Base-by-base conservation (phyloP, 495 filamentous ascomycete species). In the Podospora fimiseda region DNA sequence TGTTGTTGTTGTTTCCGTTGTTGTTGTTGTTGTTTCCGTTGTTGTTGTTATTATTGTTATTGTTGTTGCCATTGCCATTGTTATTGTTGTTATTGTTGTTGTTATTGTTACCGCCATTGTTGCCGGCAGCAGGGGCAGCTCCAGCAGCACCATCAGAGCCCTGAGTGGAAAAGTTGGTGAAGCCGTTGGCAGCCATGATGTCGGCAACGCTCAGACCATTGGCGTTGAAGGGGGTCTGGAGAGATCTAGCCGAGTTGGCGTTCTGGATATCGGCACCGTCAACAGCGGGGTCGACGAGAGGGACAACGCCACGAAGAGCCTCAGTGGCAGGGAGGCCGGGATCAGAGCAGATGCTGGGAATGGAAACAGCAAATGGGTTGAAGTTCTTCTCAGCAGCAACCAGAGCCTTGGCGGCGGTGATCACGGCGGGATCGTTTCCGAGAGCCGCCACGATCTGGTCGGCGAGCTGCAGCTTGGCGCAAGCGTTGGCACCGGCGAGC, bases 371-470 rank as follows among this genome's bases (percentile, higher is more conserved):
- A 53, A 81, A 84, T 37, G 78, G 78, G 70, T 85, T 85, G 72
- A 80, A 80, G 75, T 85, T 84, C 69, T 83, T 78, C 72, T 85
- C 82, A n/a, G 81, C 80, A 11, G 74, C 75, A 5, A 85, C 81
- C 0, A 84, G 70, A 8, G 71, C 75, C 46, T 74, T 74, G 27
- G 82, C 82, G 4, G 75, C 82, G 9, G 72, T 68, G 48, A 84
- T 71, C 46, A 79, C 80, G 51, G 67, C 63, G 18, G 70, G 61
- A 47, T 76, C 74, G 49, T 60, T 74, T 11, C 75, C 77, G 23
- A 85, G 79, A 19, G 73, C 67, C 27, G 73, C 53, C 22, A 85
- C 68, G 64, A 83, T 81, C 50, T 74, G 58, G 57, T 85, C 81
- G 59, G 80, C 82, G 13, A 77, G 70, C 8, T 61, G 57, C 44